These are phyloP conservation scores for Lentinula boryana DNA, from an alignment of 768 basidiomycete genomes.

Conservation along the genomic window DNA sequence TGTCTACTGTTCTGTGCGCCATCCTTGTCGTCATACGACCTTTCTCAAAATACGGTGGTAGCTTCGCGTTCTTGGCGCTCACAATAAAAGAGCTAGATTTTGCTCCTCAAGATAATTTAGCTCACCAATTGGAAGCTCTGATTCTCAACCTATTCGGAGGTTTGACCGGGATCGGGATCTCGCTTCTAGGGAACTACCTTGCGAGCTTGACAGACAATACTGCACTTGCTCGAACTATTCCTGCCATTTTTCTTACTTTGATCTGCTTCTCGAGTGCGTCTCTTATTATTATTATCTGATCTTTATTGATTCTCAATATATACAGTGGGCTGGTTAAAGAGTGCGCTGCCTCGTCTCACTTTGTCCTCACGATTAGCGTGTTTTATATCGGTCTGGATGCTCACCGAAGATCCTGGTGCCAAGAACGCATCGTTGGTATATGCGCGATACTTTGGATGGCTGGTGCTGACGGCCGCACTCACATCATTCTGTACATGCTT, in stretches of 20 bases:
- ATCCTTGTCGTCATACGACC: conserved; percentile 31
- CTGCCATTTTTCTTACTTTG: conserved; percentile 32
- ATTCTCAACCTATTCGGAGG: conserved; percentile 38
- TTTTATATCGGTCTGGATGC: conserved; percentile 41
- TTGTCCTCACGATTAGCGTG: conserved; percentile 38
- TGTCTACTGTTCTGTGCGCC: conserved; percentile 38
- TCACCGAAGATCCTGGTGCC: conserved; percentile 29
- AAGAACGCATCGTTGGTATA: conserved; percentile 18
- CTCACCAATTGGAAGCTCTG: conserved; percentile 41
- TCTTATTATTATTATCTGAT: conserved; percentile 12
- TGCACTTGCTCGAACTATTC: conserved; percentile 24
- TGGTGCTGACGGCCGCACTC: conserved; percentile 30
- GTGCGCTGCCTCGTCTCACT: conserved; percentile 37
- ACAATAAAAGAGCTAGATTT: conserved; percentile 43
- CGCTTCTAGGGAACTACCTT: conserved; percentile 15
- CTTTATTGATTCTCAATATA: background rate
- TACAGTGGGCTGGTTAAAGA: conserved; percentile 27
- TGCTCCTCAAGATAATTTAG: conserved; percentile 37
- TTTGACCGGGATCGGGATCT: conserved; percentile 28
- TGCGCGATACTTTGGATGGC: conserved; percentile 32
- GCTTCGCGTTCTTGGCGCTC: conserved; percentile 30
- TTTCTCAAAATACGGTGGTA: conserved; percentile 32
- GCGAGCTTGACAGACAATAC: conserved; percentile 18
- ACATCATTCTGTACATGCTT: conserved; percentile 31
- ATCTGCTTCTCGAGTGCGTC: conserved; percentile 27